Base-by-base conservation (phyloP, 306 rosid genomes). In the Rubus parviflorus region DNA sequence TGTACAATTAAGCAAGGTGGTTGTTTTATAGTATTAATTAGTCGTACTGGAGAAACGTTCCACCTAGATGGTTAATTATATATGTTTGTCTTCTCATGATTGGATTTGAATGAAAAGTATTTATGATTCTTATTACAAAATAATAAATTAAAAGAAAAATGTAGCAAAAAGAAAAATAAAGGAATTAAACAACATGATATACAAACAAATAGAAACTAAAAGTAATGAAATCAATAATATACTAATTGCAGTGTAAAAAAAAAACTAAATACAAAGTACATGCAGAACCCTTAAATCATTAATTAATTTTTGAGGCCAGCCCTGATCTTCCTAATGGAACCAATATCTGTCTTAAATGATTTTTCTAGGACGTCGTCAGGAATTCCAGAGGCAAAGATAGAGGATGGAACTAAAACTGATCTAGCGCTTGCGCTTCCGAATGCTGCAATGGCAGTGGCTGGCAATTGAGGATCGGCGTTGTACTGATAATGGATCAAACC, bases 401-500 rank as follows among this genome's bases (percentile, higher is more conserved):
- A 23, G 12, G 15, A 8, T 1, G 68, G 79, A 38, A 77, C 38
- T 3, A 72, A 43, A 6, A 77, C 83, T 3, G 75, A 75, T 17
- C 83, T 80, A 22, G 85, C 81, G 51, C 81, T 84, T 38, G 86
- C 87, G 68, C 86, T 86, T 19, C 80, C 81, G 19, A 83, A 83
- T 7, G 79, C 79, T 7, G 83, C 73, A 17, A 83, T 73, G 23
- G 85, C 86, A 38, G 53, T 53, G 53, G 85, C 87, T 13, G 69
- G 75, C 17, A 68, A 13, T 3, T 47, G 8, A 16, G 45, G 37
- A 43, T 78, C 38, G 0, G 49, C 7, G 30, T 83, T 83, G 40
- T 77, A 80, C 70, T 86, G 81, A 67, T 80, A 83, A 53, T 86
- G 89, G 6, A 86, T 69, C 75, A 86, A 52, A 4, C 87, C 89